Evolutionary conservation across 805 yeast genomes (phyloP).

Genomic region (Wickerhamiella azyma): DNA sequence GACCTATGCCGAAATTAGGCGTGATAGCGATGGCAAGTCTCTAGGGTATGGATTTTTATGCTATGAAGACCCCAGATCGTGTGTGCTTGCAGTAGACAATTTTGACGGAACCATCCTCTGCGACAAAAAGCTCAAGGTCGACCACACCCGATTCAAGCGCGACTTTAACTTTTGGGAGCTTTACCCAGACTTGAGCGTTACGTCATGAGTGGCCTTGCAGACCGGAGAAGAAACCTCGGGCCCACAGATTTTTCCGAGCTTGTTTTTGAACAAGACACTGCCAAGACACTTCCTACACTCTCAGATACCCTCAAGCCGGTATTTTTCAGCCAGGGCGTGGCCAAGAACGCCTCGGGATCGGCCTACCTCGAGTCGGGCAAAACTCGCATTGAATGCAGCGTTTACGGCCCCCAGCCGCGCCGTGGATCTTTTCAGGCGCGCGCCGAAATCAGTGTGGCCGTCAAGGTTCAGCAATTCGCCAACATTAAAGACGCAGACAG

Average conservation of each 20-base stretch:
- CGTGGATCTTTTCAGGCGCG: constrained; percentile 56
- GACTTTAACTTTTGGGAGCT: not conserved
- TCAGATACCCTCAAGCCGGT: constrained; percentile 28
- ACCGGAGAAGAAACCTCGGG: constrained; percentile 78
- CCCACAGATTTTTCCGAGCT: constrained; percentile 55
- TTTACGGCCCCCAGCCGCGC: constrained; percentile 83
- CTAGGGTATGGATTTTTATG: constrained; percentile 71
- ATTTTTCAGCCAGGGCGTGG: constrained; percentile 49
- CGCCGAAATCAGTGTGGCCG: constrained; percentile 52
- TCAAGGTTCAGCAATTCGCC: constrained; percentile 40
- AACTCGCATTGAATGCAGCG: constrained; percentile 47
- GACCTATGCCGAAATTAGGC: constrained; percentile 51
- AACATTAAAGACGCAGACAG: constrained; percentile 27
- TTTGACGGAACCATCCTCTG: constrained; percentile 43
- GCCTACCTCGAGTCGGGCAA: constrained; percentile 59
- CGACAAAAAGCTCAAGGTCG: not conserved
- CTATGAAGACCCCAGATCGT: constrained; percentile 68
- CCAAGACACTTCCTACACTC: constrained; percentile 10
- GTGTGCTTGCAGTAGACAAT: constrained; percentile 79
- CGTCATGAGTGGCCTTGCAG: constrained; percentile 29
- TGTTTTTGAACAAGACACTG: constrained; percentile 25
- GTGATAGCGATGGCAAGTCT: constrained; percentile 54
- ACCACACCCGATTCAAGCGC: constrained; percentile 1
- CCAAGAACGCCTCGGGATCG: constrained; percentile 69
- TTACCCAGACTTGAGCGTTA: not conserved